Conservation (phyloP, 2,329 filamentous ascomycete species). For the Trichophyton rubrum region DNA sequence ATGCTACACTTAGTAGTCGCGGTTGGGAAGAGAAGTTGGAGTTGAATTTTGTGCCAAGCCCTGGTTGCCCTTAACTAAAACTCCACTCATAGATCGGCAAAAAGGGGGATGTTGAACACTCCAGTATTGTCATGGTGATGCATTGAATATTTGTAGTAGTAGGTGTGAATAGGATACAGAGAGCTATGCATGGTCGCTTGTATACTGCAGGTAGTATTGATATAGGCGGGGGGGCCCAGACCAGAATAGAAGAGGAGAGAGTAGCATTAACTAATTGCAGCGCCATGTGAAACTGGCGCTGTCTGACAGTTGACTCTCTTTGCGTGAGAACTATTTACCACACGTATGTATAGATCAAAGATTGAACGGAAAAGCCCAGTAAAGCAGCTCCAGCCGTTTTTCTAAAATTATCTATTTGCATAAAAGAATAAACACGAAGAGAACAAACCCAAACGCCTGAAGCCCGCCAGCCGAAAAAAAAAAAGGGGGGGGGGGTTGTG, state of each 20-base stretch:
- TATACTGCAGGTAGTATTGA: too few relatives aligned
- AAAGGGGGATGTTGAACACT: background rate
- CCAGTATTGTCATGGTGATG: background rate
- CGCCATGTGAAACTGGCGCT: background rate
- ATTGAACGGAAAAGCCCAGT: background rate
- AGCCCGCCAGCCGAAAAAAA: background rate
- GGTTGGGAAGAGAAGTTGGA: background rate
- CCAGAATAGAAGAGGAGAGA: background rate
- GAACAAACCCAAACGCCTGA: background rate
- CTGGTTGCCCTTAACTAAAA: background rate
- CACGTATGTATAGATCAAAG: background rate
- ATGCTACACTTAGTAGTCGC: background rate
- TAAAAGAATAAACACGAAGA: background rate
- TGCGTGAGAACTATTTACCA: background rate
- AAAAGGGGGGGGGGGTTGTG: too few relatives aligned
- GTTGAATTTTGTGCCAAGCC: constrained; percentile 2
- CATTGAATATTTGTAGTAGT: too few relatives aligned
- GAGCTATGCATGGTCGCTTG: too few relatives aligned
- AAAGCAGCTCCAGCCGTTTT: background rate
- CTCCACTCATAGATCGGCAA: background rate
- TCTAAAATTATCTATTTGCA: constrained; percentile 1
- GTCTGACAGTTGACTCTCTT: background rate
- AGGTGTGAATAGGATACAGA: too few relatives aligned
- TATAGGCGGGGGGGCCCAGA: background rate
- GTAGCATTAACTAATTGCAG: background rate